Evolutionary conservation across 1,284 basidiomycete genomes (phyloP).

Genomic region (Megacollybia platyphylla): DNA sequence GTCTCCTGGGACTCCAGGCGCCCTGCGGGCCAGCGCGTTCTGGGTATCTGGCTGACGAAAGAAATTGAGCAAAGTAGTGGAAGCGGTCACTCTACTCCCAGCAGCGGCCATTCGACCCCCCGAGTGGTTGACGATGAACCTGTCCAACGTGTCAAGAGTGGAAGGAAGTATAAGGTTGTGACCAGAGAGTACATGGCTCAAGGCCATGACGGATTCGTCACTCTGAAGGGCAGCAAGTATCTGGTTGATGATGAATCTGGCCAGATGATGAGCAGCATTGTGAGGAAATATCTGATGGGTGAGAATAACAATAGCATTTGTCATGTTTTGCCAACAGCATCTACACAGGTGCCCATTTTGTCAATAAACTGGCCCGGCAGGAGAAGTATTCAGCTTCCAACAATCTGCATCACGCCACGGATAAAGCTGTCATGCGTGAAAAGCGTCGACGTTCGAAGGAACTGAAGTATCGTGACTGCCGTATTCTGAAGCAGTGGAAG

Average conservation of each 20-base stretch:
- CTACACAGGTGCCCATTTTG: conserved; percentile 48
- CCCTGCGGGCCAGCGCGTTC: conserved; percentile 58
- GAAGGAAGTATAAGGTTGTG: conserved; percentile 63
- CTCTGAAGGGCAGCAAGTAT: conserved; percentile 54
- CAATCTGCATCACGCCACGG: conserved; percentile 28
- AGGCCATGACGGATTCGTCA: conserved; percentile 73
- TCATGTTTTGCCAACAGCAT: not conserved
- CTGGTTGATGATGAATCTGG: conserved; percentile 83
- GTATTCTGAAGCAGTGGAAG: conserved; percentile 26
- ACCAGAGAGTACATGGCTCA: conserved; percentile 63
- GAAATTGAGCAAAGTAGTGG: conserved; percentile 29
- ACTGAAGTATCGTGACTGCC: conserved; percentile 9
- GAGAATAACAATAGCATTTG: conserved; percentile 10
- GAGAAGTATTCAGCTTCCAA: conserved; percentile 14
- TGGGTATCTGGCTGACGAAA: conserved; percentile 56
- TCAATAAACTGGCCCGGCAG: conserved; percentile 44
- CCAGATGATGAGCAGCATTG: conserved; percentile 68
- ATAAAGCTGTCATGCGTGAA: conserved; percentile 27
- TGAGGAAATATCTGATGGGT: conserved; percentile 83
- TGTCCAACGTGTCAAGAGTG: conserved; percentile 40
- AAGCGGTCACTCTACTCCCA: conserved; percentile 8
- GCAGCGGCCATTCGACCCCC: conserved; percentile 25
- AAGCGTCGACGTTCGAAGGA: conserved; percentile 18
- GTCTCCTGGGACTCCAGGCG: conserved; percentile 80
- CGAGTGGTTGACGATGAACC: conserved; percentile 32